These are phyloP conservation scores for Trametes meyenii DNA, from an alignment of 768 basidiomycete genomes.

Conservation along the genomic window DNA sequence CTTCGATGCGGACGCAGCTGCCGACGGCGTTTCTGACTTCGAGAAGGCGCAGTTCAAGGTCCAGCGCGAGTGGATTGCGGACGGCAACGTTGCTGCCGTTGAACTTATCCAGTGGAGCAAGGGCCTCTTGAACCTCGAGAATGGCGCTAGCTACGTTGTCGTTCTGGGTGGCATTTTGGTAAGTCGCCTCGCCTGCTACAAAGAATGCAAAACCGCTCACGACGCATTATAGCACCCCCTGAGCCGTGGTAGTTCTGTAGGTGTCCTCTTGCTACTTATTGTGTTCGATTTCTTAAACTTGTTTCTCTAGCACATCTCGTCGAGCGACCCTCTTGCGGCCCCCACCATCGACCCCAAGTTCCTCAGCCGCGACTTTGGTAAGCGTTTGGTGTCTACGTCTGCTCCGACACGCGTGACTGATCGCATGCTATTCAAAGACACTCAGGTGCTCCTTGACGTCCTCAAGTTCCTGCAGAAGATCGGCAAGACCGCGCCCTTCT, in stretches of 20 bases:
- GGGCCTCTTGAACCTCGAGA: background rate
- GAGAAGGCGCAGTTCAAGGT: background rate
- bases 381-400: background rate
- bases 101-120: background rate
- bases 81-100: background rate
- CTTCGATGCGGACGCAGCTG: background rate
- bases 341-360: background rate
- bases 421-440: background rate
- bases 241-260: background rate
- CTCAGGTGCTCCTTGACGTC: background rate
- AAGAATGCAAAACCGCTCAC: background rate
- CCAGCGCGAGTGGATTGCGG: background rate
- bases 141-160: background rate
- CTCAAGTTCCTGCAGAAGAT: background rate
- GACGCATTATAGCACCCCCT: background rate
- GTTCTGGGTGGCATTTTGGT: background rate
- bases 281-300: background rate
- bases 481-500: background rate
- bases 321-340: background rate
- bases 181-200: background rate
- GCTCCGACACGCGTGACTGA: background rate
- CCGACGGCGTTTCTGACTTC: background rate
- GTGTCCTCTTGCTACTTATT: background rate
- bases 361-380: background rate
- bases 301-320: background rate